Evolutionary conservation across 2,329 filamentous ascomycete species (phyloP).

Genomic region (Lithohypha guttulata): DNA sequence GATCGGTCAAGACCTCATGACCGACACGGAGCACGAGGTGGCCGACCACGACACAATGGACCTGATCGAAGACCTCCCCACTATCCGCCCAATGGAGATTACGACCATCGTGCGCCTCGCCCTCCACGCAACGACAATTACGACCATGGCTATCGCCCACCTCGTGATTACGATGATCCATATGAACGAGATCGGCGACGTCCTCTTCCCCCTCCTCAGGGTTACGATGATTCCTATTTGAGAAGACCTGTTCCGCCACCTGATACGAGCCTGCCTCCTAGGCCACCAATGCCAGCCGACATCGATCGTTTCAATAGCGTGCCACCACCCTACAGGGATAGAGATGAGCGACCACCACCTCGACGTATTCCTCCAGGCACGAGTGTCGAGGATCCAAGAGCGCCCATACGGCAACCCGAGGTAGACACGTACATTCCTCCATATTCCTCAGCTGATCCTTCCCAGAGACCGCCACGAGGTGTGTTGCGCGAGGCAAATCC

Average conservation of each 20-base stretch:
- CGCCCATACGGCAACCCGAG: constrained; percentile 10
- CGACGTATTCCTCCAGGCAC: constrained; percentile 12
- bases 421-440: constrained; percentile 22
- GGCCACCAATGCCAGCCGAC: constrained; percentile 13
- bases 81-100: constrained; percentile 13
- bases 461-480: constrained; percentile 5
- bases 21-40: constrained; percentile 28
- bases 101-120: constrained; percentile 14
- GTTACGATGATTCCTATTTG: constrained; percentile 17
- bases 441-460: constrained; percentile 21
- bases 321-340: constrained; percentile 14
- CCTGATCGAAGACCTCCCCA: constrained; percentile 18
- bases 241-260: constrained; percentile 12
- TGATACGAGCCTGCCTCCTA: constrained; percentile 15
- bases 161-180: constrained; percentile 11
- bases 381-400: constrained; percentile 4
- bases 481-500: constrained; percentile 4
- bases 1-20: constrained; percentile 26
- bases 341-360: constrained; percentile 17
- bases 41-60: constrained; percentile 25
- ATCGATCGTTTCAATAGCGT: constrained; percentile 15
- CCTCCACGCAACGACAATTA: constrained; percentile 16
- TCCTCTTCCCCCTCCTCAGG: constrained; percentile 8
- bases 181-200: constrained; percentile 7
- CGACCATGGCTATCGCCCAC: constrained; percentile 14